These are phyloP conservation scores for Carallia pectinifolia DNA, from an alignment of 345 rosid genomes.

Conservation along the genomic window DNA sequence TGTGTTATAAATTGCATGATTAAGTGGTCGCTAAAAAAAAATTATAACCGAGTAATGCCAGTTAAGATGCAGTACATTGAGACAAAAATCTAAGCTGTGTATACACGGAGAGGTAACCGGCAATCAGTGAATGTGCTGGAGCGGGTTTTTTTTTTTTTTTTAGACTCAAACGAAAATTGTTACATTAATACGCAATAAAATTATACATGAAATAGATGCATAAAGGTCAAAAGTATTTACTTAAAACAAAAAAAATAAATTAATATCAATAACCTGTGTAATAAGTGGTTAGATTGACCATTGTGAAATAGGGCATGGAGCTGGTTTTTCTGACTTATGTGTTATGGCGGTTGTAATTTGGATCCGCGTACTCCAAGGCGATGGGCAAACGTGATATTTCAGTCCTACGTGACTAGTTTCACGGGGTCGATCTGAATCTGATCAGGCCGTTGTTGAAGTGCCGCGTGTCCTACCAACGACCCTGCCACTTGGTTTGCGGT, in stretches of 20 bases:
- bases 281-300: too few relatives aligned
- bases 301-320: too few relatives aligned
- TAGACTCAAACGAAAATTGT: too few relatives aligned
- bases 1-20: too few relatives aligned
- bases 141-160: background rate
- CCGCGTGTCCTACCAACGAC: slow-evolving; percentile 23
- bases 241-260: too few relatives aligned
- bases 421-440: slow-evolving; percentile 22
- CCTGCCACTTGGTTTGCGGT: background rate
- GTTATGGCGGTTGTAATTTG: background rate
- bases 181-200: too few relatives aligned
- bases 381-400: background rate
- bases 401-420: slow-evolving; percentile 26
- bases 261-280: too few relatives aligned
- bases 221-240: too few relatives aligned
- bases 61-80: background rate
- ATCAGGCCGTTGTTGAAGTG: slow-evolving; percentile 11
- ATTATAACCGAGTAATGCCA: background rate
- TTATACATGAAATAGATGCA: too few relatives aligned
- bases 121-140: slow-evolving; percentile 8
- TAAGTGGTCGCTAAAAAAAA: background rate
- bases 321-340: too few relatives aligned
- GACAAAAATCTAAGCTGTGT: background rate
- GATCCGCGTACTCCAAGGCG: slow-evolving; percentile 21
- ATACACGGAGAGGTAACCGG: slow-evolving; percentile 9